Evolutionary conservation across 2,329 filamentous ascomycete genomes (phyloP).

Genomic region (Pseudocercospora fuligena): DNA sequence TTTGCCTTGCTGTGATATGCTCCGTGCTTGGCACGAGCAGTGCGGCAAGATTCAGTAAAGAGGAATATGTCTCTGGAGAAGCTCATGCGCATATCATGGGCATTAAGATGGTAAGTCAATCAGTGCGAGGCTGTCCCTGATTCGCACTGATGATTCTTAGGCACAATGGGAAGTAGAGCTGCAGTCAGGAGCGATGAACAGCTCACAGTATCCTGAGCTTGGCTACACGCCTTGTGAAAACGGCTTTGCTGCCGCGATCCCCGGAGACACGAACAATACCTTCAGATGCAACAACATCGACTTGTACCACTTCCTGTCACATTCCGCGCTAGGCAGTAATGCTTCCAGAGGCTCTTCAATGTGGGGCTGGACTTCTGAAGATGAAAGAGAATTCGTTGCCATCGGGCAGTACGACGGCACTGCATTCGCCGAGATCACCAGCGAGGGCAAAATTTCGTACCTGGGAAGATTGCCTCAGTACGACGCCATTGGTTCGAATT

Average conservation of each 20-base stretch:
- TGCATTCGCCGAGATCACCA: conserved; percentile 59
- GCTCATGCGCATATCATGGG: conserved; percentile 32
- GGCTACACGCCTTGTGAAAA: conserved; percentile 39
- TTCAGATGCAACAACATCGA: conserved; percentile 56
- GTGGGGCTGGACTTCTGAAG: conserved; percentile 59
- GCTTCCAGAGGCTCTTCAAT: conserved; percentile 51
- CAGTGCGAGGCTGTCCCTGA: background rate
- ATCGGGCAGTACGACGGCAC: conserved; percentile 61
- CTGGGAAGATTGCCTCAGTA: conserved; percentile 59
- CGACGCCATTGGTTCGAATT: conserved; percentile 49
- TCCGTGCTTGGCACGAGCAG: conserved; percentile 20
- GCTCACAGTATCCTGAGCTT: conserved; percentile 45
- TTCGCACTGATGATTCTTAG: conserved; percentile 1
- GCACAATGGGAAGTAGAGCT: conserved; percentile 43
- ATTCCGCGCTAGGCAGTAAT: conserved; percentile 57
- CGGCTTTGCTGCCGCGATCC: conserved; percentile 27
- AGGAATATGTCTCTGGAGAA: conserved; percentile 30
- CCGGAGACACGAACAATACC: conserved; percentile 24
- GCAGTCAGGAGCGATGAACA: conserved; percentile 43
- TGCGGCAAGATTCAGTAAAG: conserved; percentile 22
- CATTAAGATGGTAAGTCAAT: conserved; percentile 31
- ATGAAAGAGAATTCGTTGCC: conserved; percentile 60
- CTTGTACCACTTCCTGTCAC: conserved; percentile 60
- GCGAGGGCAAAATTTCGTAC: conserved; percentile 57
- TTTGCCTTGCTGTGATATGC: conserved; percentile 20